Conservation (phyloP, 192 early-diverging fungal genomes). For the Umbelopsis isabellina region DNA sequence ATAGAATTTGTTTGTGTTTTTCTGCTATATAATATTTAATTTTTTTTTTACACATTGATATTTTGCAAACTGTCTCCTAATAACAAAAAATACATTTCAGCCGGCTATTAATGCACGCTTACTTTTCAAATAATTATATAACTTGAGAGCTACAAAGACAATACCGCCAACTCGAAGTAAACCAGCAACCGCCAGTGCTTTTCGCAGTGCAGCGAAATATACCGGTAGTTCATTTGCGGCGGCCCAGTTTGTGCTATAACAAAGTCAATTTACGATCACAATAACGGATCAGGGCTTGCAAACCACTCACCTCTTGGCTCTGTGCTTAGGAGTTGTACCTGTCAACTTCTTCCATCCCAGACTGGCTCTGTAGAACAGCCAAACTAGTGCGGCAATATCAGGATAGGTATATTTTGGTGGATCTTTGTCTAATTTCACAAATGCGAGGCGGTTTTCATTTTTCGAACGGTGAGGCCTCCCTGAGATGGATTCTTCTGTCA, state of each 20-base stretch:
- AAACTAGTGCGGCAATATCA: slow-evolving; percentile 27
- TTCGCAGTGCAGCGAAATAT: slow-evolving; percentile 23
- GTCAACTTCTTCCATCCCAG: neutral
- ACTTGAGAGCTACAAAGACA: neutral
- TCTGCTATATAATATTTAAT: neutral
- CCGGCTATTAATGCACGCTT: neutral
- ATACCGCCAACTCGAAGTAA: slow-evolving; percentile 11
- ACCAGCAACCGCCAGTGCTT: slow-evolving; percentile 20
- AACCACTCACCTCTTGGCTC: neutral
- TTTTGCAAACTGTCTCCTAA: neutral
- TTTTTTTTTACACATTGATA: neutral
- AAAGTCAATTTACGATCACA: slow-evolving; percentile 3
- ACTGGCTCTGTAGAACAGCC: neutral
- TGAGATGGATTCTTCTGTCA: neutral
- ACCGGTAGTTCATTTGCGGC: neutral
- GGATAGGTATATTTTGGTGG: slow-evolving; percentile 22
- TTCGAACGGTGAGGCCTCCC: slow-evolving; percentile 24
- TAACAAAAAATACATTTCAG: neutral
- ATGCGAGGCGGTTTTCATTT: slow-evolving; percentile 20
- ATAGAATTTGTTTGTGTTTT: neutral
- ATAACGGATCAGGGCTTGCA: neutral
- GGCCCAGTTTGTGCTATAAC: slow-evolving; percentile 1
- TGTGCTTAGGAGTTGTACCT: neutral
- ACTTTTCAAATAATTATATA: neutral
- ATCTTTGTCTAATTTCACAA: slow-evolving; percentile 13